Conservation (phyloP, 805 yeast species). For the Barnettozyma populi region DNA sequence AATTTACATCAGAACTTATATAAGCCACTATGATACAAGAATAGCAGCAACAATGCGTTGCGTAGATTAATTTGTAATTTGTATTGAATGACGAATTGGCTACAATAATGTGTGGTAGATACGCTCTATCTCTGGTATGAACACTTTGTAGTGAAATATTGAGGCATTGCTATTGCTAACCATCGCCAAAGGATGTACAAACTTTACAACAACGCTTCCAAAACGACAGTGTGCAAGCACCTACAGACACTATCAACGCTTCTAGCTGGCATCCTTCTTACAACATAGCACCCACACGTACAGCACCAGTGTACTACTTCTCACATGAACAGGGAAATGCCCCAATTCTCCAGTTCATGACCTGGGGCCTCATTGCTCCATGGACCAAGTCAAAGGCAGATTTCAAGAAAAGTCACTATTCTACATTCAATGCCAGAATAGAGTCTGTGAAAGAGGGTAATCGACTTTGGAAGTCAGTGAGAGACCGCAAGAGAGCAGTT, state of each 20-base stretch:
- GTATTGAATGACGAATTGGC: neutral
- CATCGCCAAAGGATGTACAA: slow-evolving; percentile 10
- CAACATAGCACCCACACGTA: slow-evolving; percentile 59
- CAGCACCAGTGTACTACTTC: slow-evolving; percentile 35
- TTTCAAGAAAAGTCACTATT: slow-evolving; percentile 28
- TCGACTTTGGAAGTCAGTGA: slow-evolving; percentile 52
- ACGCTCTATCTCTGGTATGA: slow-evolving; percentile 42
- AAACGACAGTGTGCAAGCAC: slow-evolving; percentile 5
- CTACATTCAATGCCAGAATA: slow-evolving; percentile 68
- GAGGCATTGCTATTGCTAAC: too few species aligned
- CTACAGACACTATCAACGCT: slow-evolving; percentile 10
- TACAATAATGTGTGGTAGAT: slow-evolving; percentile 55
- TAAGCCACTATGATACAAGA: neutral
- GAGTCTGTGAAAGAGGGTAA: slow-evolving; percentile 50
- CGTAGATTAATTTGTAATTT: too few species aligned
- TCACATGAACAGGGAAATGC: slow-evolving; percentile 5
- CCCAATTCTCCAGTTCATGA: slow-evolving; percentile 47
- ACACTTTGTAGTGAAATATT: too few species aligned
- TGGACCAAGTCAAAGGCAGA: slow-evolving; percentile 46
- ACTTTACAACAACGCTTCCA: slow-evolving; percentile 12
- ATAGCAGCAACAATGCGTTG: too few species aligned
- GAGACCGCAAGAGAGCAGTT: slow-evolving; percentile 54
- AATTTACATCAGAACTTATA: neutral
- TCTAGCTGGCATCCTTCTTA: slow-evolving; percentile 34
- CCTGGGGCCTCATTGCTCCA: slow-evolving; percentile 74